Evolutionary conservation across 306 rosid species (phyloP).

Genomic region (Vigna angularis): DNA sequence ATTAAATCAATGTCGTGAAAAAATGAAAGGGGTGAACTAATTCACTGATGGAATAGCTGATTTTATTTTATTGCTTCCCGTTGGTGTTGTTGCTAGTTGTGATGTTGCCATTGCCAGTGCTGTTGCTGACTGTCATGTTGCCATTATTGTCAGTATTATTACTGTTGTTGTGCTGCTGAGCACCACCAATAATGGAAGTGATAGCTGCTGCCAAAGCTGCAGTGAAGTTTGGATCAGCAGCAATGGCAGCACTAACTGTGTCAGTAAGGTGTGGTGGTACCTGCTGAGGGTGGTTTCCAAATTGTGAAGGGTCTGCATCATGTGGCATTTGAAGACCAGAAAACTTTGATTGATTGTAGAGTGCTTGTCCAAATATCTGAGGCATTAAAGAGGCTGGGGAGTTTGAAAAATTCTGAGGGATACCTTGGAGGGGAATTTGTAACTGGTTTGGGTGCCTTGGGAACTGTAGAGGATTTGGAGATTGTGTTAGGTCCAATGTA

Average conservation of each 20-base stretch:
- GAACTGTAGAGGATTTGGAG: conserved; percentile 63
- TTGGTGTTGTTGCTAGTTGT: conserved; percentile 42
- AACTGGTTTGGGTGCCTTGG: conserved; percentile 55
- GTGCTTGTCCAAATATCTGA: conserved; percentile 62
- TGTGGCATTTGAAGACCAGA: conserved; percentile 75
- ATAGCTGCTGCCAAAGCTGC: conserved; percentile 76
- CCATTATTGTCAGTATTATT: conserved; percentile 8
- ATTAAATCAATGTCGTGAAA: conserved; percentile 2
- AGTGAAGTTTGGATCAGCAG: conserved; percentile 73
- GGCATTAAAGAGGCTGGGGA: conserved; percentile 56
- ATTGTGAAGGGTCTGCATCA: conserved; percentile 42
- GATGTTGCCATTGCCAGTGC: conserved; percentile 48
- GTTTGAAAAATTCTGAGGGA: conserved; percentile 42
- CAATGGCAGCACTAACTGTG: conserved; percentile 68
- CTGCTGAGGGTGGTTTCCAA: conserved; percentile 35
- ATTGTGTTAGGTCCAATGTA: conserved; percentile 79
- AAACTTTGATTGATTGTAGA: conserved; percentile 68
- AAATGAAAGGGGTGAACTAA: conserved; percentile 4
- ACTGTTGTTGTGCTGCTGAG: conserved; percentile 48
- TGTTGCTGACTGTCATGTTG: conserved; percentile 27
- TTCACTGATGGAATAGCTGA: conserved; percentile 45
- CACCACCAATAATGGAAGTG: conserved; percentile 63
- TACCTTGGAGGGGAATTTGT: conserved; percentile 54
- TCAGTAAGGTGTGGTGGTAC: conserved; percentile 52
- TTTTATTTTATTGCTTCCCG: conserved; percentile 53